A percentile compares a stretch with the other conserved stretches of the same genome.
Conservation (phyloP, 176 grass and related monocot genomes). For the Musa beccarii region DNA sequence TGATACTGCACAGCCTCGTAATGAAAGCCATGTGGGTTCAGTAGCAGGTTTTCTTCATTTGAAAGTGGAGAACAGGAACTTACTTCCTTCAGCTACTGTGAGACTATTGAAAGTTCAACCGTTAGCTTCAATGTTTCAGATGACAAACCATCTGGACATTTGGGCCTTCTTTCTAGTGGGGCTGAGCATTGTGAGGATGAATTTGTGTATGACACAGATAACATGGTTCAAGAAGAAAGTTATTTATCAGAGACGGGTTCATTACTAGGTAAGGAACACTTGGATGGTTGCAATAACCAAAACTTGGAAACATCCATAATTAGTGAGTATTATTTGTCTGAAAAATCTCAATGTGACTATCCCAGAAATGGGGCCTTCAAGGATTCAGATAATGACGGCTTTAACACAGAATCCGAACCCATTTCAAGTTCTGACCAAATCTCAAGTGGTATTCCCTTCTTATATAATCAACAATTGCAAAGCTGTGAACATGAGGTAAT, state of each 20-base stretch:
- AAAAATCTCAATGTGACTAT: constrained; percentile 27
- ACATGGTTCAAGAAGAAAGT: constrained; percentile 23
- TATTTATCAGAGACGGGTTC: background rate
- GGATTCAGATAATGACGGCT: constrained; percentile 13
- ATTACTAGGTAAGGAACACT: constrained; percentile 20
- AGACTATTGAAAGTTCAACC: constrained; percentile 24
- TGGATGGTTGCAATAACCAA: constrained; percentile 7
- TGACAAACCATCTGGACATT: constrained; percentile 22
- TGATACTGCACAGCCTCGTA: constrained; percentile 17
- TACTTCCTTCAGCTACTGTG: constrained; percentile 21
- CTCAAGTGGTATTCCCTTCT: constrained; percentile 19
- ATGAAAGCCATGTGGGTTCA: constrained; percentile 27
- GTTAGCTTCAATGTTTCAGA: constrained; percentile 15
- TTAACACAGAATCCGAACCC: constrained; percentile 3
- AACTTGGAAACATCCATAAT: constrained; percentile 18
- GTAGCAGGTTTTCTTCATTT: constrained; percentile 13
- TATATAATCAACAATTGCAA: constrained; percentile 19
- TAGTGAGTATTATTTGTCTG: constrained; percentile 17
- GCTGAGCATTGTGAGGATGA: constrained; percentile 19
- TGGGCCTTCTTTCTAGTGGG: constrained; percentile 15
- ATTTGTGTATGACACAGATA: constrained; percentile 12
- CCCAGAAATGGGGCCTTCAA: constrained; percentile 17
- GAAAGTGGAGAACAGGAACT: constrained; percentile 24
- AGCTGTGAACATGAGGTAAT: constrained; percentile 22
- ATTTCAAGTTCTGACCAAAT: constrained; percentile 26